phyloP scores from a whole-genome alignment of 345 rosid genomes.

The Arabis hirsuta region DNA sequence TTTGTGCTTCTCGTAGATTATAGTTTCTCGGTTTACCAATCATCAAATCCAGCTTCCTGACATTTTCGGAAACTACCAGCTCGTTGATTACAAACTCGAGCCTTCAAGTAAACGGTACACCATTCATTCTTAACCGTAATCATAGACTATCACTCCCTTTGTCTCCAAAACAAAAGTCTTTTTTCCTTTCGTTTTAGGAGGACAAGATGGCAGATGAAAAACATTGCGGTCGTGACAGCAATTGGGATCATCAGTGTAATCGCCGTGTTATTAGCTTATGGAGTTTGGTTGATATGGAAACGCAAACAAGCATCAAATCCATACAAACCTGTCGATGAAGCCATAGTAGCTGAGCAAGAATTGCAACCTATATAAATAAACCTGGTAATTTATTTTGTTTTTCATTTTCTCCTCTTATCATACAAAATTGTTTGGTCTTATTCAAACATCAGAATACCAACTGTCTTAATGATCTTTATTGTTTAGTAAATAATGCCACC shows the following conservation, averaged over 20 bases:
- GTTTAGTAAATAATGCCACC: slow-evolving; percentile 39
- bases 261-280: slow-evolving; percentile 48
- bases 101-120: slow-evolving; percentile 55
- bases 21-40: slow-evolving; percentile 67
- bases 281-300: slow-evolving; percentile 57
- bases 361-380: slow-evolving; percentile 56
- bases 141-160: neutral
- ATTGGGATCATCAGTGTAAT: slow-evolving; percentile 24
- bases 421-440: slow-evolving; percentile 28
- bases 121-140: slow-evolving; percentile 2
- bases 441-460: slow-evolving; percentile 2
- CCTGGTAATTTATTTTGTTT: neutral
- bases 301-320: slow-evolving; percentile 45
- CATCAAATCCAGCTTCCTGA: slow-evolving; percentile 70
- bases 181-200: slow-evolving; percentile 54
- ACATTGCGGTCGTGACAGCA: slow-evolving; percentile 35
- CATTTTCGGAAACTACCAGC: slow-evolving; percentile 62
- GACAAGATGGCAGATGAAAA: slow-evolving; percentile 61
- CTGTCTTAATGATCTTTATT: slow-evolving; percentile 11
- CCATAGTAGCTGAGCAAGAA: slow-evolving; percentile 59
- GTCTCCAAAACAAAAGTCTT: neutral
- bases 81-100: slow-evolving; percentile 67
- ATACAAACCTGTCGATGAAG: slow-evolving; percentile 61
- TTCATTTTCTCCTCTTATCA: neutral
- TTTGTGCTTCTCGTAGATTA: slow-evolving; percentile 46